Base-by-base conservation (phyloP, 2,329 filamentous ascomycete species). In the Didymella arachidicola region DNA sequence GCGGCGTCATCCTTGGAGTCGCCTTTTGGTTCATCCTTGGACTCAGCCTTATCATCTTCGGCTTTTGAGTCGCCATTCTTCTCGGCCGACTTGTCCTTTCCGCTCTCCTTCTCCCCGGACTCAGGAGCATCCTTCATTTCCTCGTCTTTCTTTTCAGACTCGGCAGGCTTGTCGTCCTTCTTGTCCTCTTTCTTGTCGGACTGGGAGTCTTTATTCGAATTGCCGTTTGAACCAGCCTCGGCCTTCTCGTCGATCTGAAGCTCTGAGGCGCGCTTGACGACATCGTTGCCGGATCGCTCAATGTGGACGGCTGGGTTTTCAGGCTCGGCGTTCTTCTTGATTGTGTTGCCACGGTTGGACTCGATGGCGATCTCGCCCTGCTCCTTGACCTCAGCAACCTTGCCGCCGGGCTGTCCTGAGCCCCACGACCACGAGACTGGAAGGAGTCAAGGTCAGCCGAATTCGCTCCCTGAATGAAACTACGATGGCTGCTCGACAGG, bases 351-450 rank as follows among this genome's bases (percentile, higher is more conserved):
- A 49, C 79, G 79, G 69, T 88, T 83, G 42, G 86, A 85, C 67
- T 84, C 81, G 67, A 89, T 86, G 48, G 84, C 80, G 50, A 88
- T 77, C 67, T 87, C 82, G 74, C 86, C 87, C 36, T 86, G 77
- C 29, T 82, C 80, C 73, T 86, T 82, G 54, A 86, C 86, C 43
- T 80, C 84, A 59, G 81, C 81, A 53, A 86, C 86, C 44, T 79
- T 82, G 56, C 87, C 87, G 50, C 79, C 78, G 1, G 87, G 86
- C 22, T 81, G 76, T 55, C 82, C 80, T 57, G 80, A 79, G 57
- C 80, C 80, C 85, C 85, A 88, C 71, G 82, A 81, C 87, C 86
- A 89, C 58, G 85, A 86, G 68, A 89, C 87, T 89, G 34, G n/a
- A 55, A 25, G 10, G 46, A 26, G 41, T 1, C 18, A n/a, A 19